A percentile compares a stretch with the other conserved stretches of the same genome.
Conservation (phyloP, 1,284 basidiomycete species). For the Apiotrichum sp. region DNA sequence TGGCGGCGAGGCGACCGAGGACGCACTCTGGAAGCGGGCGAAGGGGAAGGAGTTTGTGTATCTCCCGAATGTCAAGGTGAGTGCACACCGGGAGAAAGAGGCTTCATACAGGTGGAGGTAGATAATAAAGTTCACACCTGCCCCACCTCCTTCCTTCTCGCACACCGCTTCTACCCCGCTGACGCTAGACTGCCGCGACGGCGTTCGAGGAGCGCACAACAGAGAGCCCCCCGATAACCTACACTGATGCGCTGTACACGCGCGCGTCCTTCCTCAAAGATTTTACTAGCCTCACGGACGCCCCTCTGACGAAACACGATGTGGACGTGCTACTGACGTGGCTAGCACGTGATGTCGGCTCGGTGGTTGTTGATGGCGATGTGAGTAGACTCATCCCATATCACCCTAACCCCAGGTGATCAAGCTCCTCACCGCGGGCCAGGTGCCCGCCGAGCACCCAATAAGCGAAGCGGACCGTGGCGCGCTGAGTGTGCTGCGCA, state of each 20-base stretch:
- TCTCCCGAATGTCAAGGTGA: slow-evolving; percentile 47
- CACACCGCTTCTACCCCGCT: not conserved
- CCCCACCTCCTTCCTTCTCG: too few relatives aligned
- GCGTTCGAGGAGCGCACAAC: slow-evolving; percentile 54
- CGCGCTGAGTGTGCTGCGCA: slow-evolving; percentile 32
- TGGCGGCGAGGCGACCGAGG: slow-evolving; percentile 51
- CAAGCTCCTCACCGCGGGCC: slow-evolving; percentile 59
- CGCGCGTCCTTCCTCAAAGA: slow-evolving; percentile 57
- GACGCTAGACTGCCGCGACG: slow-evolving; percentile 53
- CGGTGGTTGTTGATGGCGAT: slow-evolving; percentile 59
- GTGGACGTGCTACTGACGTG: slow-evolving; percentile 65
- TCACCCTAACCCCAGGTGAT: slow-evolving; percentile 54
- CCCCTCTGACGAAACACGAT: slow-evolving; percentile 44
- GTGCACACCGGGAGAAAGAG: not conserved
- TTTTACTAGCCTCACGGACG: slow-evolving; percentile 50
- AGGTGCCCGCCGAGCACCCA: slow-evolving; percentile 32
- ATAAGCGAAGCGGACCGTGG: slow-evolving; percentile 45
- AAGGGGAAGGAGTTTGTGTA: slow-evolving; percentile 69
- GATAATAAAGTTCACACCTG: too few relatives aligned
- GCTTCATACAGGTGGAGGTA: too few relatives aligned
- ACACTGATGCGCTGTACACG: slow-evolving; percentile 61
- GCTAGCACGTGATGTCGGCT: slow-evolving; percentile 66
- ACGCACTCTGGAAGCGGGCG: slow-evolving; percentile 58
- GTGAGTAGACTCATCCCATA: slow-evolving; percentile 48
- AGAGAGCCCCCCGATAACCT: slow-evolving; percentile 50